A percentile compares a stretch with the other conserved stretches of the same genome.
Conservation (phyloP, 306 rosid genomes). For the Quillaja saponaria region DNA sequence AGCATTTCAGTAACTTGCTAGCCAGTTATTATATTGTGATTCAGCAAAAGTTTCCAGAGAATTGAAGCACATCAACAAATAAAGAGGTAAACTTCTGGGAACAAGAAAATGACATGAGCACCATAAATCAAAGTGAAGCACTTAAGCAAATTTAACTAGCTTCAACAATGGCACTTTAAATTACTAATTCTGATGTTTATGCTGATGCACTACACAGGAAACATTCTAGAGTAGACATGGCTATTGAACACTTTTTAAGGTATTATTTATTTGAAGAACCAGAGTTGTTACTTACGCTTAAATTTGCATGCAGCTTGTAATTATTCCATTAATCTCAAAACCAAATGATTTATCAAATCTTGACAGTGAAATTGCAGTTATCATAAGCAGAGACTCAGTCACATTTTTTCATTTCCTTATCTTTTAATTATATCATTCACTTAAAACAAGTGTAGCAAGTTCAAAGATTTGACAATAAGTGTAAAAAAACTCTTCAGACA, state of each 20-base stretch:
- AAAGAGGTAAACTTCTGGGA: not conserved
- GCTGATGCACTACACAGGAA: slow-evolving; percentile 20
- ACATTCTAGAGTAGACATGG: slow-evolving; percentile 2
- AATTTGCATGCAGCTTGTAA: slow-evolving; percentile 12
- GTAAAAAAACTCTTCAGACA: slow-evolving; percentile 14
- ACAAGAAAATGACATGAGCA: slow-evolving; percentile 19
- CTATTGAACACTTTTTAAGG: too few species aligned
- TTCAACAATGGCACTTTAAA: slow-evolving; percentile 21
- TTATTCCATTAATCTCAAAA: not conserved
- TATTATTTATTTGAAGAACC: too few species aligned
- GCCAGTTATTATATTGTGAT: slow-evolving; percentile 16
- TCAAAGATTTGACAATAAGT: slow-evolving; percentile 22
- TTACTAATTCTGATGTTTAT: slow-evolving; percentile 15
- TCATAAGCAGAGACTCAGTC: slow-evolving; percentile 3
- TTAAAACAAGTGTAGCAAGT: slow-evolving; percentile 14
- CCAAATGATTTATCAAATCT: not conserved
- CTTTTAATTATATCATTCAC: slow-evolving; percentile 2
- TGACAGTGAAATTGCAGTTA: slow-evolving; percentile 5
- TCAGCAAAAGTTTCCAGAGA: not conserved
- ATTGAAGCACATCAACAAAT: not conserved
- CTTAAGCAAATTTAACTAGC: not conserved
- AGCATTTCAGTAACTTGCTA: slow-evolving; percentile 18
- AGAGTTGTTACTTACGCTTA: not conserved
- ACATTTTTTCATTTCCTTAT: not conserved
- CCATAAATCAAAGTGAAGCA: slow-evolving; percentile 21